Evolutionary conservation across 116 monocot genomes (phyloP).

Genomic region (Thalassia testudinum): DNA sequence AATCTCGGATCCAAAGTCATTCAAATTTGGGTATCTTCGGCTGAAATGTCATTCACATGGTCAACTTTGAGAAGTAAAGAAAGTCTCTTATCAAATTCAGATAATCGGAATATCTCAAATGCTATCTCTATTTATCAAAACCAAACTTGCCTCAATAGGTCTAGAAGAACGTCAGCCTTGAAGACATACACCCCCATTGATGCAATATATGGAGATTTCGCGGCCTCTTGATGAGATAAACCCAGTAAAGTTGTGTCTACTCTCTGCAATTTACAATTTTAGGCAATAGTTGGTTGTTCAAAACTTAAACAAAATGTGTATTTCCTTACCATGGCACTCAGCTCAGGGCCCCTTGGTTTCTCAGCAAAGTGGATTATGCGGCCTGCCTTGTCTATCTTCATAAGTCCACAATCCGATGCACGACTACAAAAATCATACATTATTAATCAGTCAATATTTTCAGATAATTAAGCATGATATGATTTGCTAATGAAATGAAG

Average conservation of each 20-base stretch:
- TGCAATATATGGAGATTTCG: slow-evolving; percentile 54
- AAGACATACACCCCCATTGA: slow-evolving; percentile 89
- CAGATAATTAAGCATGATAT: too few relatives aligned
- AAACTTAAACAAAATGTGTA: neutral
- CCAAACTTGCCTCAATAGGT: slow-evolving; percentile 60
- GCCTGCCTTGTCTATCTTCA: slow-evolving; percentile 59
- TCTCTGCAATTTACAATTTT: slow-evolving; percentile 24
- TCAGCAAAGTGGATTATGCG: slow-evolving; percentile 55
- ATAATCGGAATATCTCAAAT: neutral
- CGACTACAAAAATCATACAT: slow-evolving; percentile 23
- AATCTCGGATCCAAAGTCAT: slow-evolving; percentile 87
- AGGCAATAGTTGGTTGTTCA: neutral
- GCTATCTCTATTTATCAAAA: too few relatives aligned
- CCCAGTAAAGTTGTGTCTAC: slow-evolving; percentile 37
- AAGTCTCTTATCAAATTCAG: neutral
- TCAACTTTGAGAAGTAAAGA: neutral
- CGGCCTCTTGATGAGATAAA: slow-evolving; percentile 41
- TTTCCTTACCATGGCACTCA: slow-evolving; percentile 57
- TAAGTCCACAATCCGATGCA: slow-evolving; percentile 73
- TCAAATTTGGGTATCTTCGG: slow-evolving; percentile 52
- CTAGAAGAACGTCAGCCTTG: slow-evolving; percentile 48
- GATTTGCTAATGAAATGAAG: too few relatives aligned
- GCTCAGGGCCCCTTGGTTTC: slow-evolving; percentile 54
- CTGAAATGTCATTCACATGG: slow-evolving; percentile 15
- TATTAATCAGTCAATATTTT: neutral